Conservation (phyloP, 2,329 filamentous ascomycete species). For the Alternaria novae-zelandiae region DNA sequence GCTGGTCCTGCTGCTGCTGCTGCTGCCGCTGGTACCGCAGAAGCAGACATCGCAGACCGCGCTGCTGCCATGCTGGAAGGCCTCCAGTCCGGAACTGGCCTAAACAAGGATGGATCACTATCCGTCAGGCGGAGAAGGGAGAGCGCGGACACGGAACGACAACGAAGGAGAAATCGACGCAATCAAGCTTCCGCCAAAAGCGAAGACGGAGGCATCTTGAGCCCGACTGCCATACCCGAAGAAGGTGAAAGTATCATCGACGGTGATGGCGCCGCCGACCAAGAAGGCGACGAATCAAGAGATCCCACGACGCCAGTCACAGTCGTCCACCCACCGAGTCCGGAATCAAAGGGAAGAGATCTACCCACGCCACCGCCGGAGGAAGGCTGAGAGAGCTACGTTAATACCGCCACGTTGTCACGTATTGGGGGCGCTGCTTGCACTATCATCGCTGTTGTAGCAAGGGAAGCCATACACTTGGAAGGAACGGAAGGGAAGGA, state of each 20-base stretch:
- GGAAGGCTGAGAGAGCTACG: not conserved
- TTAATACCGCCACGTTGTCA: not conserved
- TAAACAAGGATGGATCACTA: constrained; percentile 55
- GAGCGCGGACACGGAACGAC: constrained; percentile 79
- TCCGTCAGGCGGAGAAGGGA: constrained; percentile 71
- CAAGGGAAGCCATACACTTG: not conserved
- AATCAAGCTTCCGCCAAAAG: constrained; percentile 38
- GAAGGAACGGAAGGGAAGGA: not conserved
- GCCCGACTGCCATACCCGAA: constrained; percentile 41
- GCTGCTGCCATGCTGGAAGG: constrained; percentile 85
- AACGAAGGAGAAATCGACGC: constrained; percentile 68
- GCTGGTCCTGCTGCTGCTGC: constrained; percentile 49
- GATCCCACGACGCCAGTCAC: constrained; percentile 39
- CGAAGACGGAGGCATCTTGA: constrained; percentile 44
- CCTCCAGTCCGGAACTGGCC: constrained; percentile 66
- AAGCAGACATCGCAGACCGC: constrained; percentile 77
- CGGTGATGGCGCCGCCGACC: constrained; percentile 12
- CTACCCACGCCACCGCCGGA: constrained; percentile 43
- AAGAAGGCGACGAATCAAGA: constrained; percentile 14
- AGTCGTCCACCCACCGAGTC: constrained; percentile 48
- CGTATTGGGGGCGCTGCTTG: not conserved
- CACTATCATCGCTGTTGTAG: not conserved
- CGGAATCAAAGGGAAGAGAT: constrained; percentile 36
- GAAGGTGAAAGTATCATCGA: constrained; percentile 24
- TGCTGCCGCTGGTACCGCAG: constrained; percentile 38